phyloP scores from a whole-genome alignment of 768 basidiomycete genomes.

The Mycena venus region DNA sequence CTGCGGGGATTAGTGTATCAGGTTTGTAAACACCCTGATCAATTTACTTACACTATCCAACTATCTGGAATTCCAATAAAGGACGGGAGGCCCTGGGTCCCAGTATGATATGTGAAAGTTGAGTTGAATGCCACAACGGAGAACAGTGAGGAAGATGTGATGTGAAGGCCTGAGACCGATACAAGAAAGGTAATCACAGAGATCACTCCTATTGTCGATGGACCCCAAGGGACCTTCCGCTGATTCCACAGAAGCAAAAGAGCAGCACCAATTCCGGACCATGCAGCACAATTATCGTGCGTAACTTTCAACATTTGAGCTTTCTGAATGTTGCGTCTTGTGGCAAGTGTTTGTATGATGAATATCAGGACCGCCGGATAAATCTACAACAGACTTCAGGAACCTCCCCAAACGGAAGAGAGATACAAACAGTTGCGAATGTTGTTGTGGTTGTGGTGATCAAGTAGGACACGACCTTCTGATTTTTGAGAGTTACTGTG shows the following conservation, averaged over 20 bases:
- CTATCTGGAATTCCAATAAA: neutral
- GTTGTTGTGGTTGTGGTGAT: neutral
- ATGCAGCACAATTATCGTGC: neutral
- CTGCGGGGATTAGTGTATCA: neutral
- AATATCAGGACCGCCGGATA: neutral
- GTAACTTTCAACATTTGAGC: neutral
- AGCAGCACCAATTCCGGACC: neutral
- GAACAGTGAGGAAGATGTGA: neutral
- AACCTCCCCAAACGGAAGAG: neutral
- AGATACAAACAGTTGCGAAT: neutral
- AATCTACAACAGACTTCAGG: neutral
- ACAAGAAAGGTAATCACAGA: neutral
- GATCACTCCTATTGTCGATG: neutral
- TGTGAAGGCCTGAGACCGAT: neutral
- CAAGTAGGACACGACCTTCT: neutral
- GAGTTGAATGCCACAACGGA: neutral
- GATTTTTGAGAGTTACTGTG: neutral
- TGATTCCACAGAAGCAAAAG: constrained; percentile 1
- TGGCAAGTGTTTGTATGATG: neutral
- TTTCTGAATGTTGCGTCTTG: neutral
- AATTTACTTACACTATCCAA: neutral
- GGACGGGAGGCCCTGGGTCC: neutral
- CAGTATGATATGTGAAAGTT: neutral
- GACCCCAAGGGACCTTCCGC: neutral
- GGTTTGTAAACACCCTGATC: neutral